A percentile compares a stretch with the other conserved stretches of the same genome.
Conservation (phyloP, 2,329 filamentous ascomycete species). For the Hymenoscyphus infarciens region DNA sequence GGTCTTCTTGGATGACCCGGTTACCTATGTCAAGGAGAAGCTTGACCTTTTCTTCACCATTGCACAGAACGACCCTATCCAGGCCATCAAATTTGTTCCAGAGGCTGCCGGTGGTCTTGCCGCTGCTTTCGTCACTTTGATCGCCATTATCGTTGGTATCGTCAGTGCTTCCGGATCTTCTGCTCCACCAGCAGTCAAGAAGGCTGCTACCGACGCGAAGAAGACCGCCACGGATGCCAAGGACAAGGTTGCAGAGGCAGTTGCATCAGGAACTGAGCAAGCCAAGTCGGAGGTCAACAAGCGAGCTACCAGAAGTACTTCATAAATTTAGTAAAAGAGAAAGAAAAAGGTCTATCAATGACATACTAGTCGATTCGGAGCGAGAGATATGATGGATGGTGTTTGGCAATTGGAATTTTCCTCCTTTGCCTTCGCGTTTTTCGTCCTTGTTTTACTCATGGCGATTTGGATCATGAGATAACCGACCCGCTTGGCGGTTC, state of each 20-base stretch:
- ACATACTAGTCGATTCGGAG: slow-evolving; percentile 9
- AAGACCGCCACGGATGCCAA: slow-evolving; percentile 73
- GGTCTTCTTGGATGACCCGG: slow-evolving; percentile 86
- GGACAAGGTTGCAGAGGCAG: slow-evolving; percentile 63
- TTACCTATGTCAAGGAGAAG: slow-evolving; percentile 88
- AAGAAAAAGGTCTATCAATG: slow-evolving; percentile 5
- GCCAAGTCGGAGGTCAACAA: slow-evolving; percentile 55
- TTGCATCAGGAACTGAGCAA: slow-evolving; percentile 62
- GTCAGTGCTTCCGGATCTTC: slow-evolving; percentile 61
- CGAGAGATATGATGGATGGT: slow-evolving; percentile 7
- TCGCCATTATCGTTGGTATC: slow-evolving; percentile 67
- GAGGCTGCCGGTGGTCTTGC: slow-evolving; percentile 82
- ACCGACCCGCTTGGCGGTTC: slow-evolving; percentile 17
- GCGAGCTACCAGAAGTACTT: slow-evolving; percentile 32
- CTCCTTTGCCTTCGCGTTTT: slow-evolving; percentile 12
- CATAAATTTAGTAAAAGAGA: slow-evolving; percentile 19
- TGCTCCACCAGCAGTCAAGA: slow-evolving; percentile 70
- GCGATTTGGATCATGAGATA: slow-evolving; percentile 13
- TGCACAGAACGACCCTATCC: slow-evolving; percentile 71
- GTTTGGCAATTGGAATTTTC: slow-evolving; percentile 17
- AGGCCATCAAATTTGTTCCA: slow-evolving; percentile 84
- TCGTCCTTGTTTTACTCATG: slow-evolving; percentile 9
- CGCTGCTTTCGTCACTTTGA: slow-evolving; percentile 64
- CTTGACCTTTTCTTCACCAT: slow-evolving; percentile 85
- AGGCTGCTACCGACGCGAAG: slow-evolving; percentile 61